Conservation (phyloP, 495 filamentous ascomycete species). For the Hypoxylon intermedium region DNA sequence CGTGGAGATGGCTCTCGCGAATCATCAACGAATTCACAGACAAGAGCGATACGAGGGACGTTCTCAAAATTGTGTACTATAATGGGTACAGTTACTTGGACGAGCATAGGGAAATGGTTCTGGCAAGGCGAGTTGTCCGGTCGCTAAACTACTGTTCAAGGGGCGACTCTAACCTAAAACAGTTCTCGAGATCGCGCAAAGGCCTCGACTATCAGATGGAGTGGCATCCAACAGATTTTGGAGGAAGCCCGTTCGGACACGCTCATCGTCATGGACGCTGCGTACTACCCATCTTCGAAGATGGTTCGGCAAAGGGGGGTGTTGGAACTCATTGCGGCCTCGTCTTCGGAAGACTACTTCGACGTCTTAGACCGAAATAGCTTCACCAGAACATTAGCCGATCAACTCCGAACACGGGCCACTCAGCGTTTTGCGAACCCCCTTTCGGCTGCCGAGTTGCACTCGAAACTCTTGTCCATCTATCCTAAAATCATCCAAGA, state of each 20-base stretch:
- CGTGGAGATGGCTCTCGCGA: constrained; percentile 52
- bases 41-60: constrained; percentile 53
- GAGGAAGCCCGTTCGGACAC: constrained; percentile 54
- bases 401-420: constrained; percentile 51
- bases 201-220: constrained; percentile 53
- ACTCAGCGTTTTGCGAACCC: constrained; percentile 46
- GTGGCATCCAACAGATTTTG: constrained; percentile 54
- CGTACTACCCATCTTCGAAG: constrained; percentile 55
- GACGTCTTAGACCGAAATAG: constrained; percentile 48
- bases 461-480: constrained; percentile 51
- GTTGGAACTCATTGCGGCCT: constrained; percentile 57
- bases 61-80: constrained; percentile 58
- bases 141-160: neutral
- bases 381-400: constrained; percentile 53
- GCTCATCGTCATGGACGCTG: constrained; percentile 59
- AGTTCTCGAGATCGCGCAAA: constrained; percentile 53
- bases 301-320: constrained; percentile 51
- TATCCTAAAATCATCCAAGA: constrained; percentile 56
- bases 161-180: constrained; percentile 16
- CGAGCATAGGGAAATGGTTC: constrained; percentile 54
- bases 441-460: constrained; percentile 56
- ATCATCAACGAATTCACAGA: constrained; percentile 54
- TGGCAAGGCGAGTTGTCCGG: constrained; percentile 50
- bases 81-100: constrained; percentile 56
- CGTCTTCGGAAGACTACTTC: constrained; percentile 54